Percentiles rank a stretch among this genome's conserved stretches.
These are phyloP conservation scores for Pulveroboletus frians DNA, from an alignment of 768 basidiomycete species.

Conservation along the genomic window DNA sequence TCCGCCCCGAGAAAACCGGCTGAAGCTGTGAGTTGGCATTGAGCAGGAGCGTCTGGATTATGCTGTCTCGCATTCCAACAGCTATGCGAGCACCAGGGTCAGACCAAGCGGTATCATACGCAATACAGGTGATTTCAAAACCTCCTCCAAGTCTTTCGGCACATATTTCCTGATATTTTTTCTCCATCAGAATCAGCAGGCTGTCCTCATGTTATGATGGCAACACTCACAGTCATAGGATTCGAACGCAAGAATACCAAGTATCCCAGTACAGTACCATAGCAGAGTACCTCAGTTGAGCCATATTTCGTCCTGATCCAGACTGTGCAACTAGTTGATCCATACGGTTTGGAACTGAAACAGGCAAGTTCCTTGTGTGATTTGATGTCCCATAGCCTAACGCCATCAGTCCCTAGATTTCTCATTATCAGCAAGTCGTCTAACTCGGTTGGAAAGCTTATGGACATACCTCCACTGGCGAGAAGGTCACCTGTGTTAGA, in stretches of 20 bases:
- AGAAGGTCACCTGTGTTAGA: background rate
- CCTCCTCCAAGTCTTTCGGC: constrained; percentile 2
- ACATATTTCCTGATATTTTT: constrained; percentile 10
- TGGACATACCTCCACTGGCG: constrained; percentile 4
- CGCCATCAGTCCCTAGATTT: background rate
- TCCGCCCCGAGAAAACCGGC: background rate
- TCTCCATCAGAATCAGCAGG: background rate
- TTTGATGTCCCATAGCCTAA: constrained; percentile 5
- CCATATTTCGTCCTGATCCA: constrained; percentile 7
- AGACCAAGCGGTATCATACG: background rate
- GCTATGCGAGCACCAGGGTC: background rate
- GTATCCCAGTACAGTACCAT: constrained; percentile 8
- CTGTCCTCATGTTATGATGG: too few species aligned
- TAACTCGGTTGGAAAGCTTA: too few species aligned
- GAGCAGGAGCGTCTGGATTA: constrained; percentile 1
- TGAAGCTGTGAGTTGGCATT: constrained; percentile 5
- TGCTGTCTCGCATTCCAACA: constrained; percentile 1
- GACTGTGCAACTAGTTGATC: background rate
- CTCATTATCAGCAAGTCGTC: too few species aligned
- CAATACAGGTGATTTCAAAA: constrained; percentile 7
- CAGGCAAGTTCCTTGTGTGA: background rate
- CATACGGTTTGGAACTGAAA: background rate
- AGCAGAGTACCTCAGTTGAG: constrained; percentile 5
- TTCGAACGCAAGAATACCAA: constrained; percentile 2
- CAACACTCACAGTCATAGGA: constrained; percentile 2